These are phyloP conservation scores for Mycena olivaceomarginata DNA, from an alignment of 768 basidiomycete species.

Conservation along the genomic window DNA sequence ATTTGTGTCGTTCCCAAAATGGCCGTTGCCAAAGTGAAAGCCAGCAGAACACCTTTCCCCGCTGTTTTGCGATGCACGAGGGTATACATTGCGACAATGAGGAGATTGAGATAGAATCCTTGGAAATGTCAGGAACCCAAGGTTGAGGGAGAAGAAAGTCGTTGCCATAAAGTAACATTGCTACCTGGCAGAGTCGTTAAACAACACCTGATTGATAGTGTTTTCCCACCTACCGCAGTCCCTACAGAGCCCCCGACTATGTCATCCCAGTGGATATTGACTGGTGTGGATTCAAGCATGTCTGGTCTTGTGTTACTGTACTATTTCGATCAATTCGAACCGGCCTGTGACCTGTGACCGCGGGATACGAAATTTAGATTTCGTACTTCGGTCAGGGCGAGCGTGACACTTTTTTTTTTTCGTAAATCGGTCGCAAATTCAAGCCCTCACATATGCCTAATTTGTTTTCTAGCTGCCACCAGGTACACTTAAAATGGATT, in stretches of 20 bases:
- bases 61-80: not conserved
- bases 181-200: not conserved
- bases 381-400: too few species aligned
- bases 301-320: too few species aligned
- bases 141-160: not conserved
- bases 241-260: not conserved
- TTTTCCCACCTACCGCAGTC: not conserved
- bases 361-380: too few species aligned
- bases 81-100: not conserved
- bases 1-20: not conserved
- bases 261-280: not conserved
- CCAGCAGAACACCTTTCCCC: not conserved
- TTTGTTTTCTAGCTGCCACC: too few species aligned
- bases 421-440: too few species aligned
- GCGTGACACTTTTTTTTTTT: too few species aligned
- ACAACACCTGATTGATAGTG: not conserved
- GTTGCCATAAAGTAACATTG: not conserved
- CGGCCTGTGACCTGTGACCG: too few species aligned
- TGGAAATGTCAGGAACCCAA: not conserved
- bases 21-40: not conserved
- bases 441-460: too few species aligned
- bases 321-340: too few species aligned
- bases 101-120: slow-evolving; percentile 2
- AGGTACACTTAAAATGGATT: too few species aligned
- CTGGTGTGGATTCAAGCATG: not conserved